Conservation (phyloP, 371 early-diverging fungal species). For the Smittium mucronatum region DNA sequence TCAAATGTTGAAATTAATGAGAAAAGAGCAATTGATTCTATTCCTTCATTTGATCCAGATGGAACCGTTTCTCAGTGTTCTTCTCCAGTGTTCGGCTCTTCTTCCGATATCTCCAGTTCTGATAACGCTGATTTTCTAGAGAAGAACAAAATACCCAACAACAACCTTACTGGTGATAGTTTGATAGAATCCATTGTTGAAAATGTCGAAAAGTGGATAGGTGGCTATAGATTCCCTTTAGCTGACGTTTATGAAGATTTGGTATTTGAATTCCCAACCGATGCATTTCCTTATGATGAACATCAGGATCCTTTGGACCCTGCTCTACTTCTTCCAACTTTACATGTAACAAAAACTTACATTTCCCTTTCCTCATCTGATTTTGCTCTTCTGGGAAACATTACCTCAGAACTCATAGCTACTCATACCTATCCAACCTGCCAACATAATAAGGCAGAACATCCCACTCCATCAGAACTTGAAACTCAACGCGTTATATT, state of each 20-base stretch:
- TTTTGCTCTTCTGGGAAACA: conserved; percentile 52
- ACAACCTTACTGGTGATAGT: background rate
- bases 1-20: conserved; percentile 14
- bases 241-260: conserved; percentile 35
- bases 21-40: background rate
- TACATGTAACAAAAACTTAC: conserved; percentile 30
- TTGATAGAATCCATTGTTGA: conserved; percentile 30
- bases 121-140: conserved; percentile 1
- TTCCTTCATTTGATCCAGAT: background rate
- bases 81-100: background rate
- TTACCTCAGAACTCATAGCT: conserved; percentile 53
- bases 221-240: conserved; percentile 32
- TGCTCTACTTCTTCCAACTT: conserved; percentile 43
- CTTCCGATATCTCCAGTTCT: background rate
- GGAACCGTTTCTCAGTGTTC: background rate
- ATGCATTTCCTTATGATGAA: conserved; percentile 45
- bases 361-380: conserved; percentile 48
- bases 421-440: conserved; percentile 63
- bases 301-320: conserved; percentile 47
- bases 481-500: conserved; percentile 53
- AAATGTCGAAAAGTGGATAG: conserved; percentile 29
- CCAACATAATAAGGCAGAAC: conserved; percentile 49
- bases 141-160: background rate
- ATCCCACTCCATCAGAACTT: conserved; percentile 53
- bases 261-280: conserved; percentile 39